phyloP scores from a whole-genome alignment of 176 grass and related monocot genomes.

The Coix lacrymajobi region DNA sequence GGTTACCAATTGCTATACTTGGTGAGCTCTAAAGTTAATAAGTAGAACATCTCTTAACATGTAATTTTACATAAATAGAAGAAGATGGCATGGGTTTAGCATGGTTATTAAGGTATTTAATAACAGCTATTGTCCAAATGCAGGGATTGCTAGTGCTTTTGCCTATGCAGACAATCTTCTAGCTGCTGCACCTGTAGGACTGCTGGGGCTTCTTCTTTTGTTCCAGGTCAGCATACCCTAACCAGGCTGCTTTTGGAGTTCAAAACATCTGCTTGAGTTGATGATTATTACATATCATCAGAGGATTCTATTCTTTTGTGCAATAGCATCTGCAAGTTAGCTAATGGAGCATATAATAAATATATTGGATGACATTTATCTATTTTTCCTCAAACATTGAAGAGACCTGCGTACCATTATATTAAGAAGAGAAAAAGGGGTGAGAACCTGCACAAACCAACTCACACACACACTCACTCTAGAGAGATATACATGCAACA shows the following conservation, averaged over 20 bases:
- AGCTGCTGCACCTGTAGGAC: slow-evolving; percentile 65
- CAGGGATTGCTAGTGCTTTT: slow-evolving; percentile 76
- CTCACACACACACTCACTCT: background rate
- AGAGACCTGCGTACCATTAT: background rate
- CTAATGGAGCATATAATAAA: background rate
- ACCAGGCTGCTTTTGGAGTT: background rate
- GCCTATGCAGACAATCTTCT: slow-evolving; percentile 84
- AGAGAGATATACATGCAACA: background rate
- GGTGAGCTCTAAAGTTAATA: slow-evolving; percentile 58
- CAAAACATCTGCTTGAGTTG: background rate
- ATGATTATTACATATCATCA: background rate
- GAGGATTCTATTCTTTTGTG: background rate
- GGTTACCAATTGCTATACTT: slow-evolving; percentile 77
- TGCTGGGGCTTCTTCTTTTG: slow-evolving; percentile 74
- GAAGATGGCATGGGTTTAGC: background rate
- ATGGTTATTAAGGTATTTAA: background rate
- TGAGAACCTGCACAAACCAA: background rate
- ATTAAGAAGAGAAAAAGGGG: background rate
- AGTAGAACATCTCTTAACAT: slow-evolving; percentile 18
- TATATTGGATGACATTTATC: background rate
- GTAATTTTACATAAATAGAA: background rate
- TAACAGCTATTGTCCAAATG: background rate
- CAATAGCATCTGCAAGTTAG: background rate
- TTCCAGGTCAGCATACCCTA: slow-evolving; percentile 53
- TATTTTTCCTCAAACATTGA: background rate